phyloP scores from a whole-genome alignment of 2,329 filamentous ascomycete species.

The Chaetomiaceae sp. region DNA sequence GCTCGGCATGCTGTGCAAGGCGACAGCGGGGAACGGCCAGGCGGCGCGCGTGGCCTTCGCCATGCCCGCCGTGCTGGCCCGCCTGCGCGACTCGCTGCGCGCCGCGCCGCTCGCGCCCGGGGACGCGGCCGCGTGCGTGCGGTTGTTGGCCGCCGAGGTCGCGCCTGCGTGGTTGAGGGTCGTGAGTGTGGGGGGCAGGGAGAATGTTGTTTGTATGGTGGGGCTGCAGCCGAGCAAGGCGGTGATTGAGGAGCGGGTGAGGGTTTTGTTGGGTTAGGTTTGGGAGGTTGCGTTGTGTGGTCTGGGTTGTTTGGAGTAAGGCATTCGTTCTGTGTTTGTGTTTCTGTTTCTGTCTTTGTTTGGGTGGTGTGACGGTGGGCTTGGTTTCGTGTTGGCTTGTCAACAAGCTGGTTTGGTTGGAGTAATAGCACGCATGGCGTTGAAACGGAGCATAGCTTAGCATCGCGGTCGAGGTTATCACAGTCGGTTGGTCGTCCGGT shows the following conservation, averaged over 20 bases:
- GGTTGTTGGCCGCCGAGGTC: conserved; percentile 47
- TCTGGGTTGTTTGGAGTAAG: neutral
- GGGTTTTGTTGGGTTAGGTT: conserved; percentile 19
- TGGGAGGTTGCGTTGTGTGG: neutral
- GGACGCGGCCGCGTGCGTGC: conserved; percentile 45
- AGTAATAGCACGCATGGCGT: neutral
- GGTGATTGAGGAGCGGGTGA: conserved; percentile 30
- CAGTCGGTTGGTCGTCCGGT: neutral
- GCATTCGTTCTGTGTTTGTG: neutral
- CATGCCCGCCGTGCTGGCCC: conserved; percentile 56
- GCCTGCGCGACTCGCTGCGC: conserved; percentile 62
- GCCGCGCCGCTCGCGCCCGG: conserved; percentile 47
- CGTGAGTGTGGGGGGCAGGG: conserved; percentile 45
- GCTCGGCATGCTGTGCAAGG: conserved; percentile 58
- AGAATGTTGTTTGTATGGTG: conserved; percentile 52
- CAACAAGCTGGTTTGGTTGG: neutral
- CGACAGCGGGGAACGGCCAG: conserved; percentile 34
- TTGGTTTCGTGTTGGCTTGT: neutral
- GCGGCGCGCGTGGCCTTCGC: conserved; percentile 57
- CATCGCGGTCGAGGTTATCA: neutral
- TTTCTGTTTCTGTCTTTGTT: neutral
- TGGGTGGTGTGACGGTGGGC: neutral
- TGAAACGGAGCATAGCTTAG: neutral
- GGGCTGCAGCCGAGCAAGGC: conserved; percentile 31
- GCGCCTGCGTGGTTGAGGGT: conserved; percentile 52